These are phyloP conservation scores for Aureobasidium sp. DNA, from an alignment of 2,329 filamentous ascomycete species.

Conservation along the genomic window DNA sequence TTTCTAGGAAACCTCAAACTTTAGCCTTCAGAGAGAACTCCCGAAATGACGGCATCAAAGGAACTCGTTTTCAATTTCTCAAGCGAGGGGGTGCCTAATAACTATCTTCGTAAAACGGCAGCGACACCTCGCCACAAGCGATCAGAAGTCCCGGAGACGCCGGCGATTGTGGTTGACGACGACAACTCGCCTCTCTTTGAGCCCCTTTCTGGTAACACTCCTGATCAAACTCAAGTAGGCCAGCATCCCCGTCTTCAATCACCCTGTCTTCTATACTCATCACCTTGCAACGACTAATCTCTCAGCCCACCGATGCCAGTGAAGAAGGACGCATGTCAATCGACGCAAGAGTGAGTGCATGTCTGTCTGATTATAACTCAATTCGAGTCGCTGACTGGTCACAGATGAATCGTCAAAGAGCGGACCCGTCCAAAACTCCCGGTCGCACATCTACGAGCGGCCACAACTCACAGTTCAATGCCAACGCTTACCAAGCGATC, in stretches of 20 bases:
- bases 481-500: background rate
- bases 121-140: background rate
- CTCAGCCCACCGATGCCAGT: background rate
- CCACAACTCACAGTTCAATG: background rate
- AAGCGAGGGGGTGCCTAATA: background rate
- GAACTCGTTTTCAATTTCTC: conserved; percentile 7
- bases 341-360: background rate
- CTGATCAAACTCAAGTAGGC: background rate
- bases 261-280: background rate
- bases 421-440: background rate
- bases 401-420: background rate
- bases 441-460: background rate
- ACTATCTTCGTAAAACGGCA: background rate
- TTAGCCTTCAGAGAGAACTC: background rate
- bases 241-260: background rate
- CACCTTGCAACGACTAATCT: background rate
- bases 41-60: background rate
- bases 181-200: conserved; percentile 10
- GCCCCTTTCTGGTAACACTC: background rate
- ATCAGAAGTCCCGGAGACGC: background rate
- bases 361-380: background rate
- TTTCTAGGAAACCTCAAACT: background rate
- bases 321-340: background rate
- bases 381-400: background rate
- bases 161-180: background rate